Evolutionary conservation across 805 yeast genomes (phyloP), one percentile per base, ranked within the genome.

Genomic region (Starmerella vaccinii): DNA sequence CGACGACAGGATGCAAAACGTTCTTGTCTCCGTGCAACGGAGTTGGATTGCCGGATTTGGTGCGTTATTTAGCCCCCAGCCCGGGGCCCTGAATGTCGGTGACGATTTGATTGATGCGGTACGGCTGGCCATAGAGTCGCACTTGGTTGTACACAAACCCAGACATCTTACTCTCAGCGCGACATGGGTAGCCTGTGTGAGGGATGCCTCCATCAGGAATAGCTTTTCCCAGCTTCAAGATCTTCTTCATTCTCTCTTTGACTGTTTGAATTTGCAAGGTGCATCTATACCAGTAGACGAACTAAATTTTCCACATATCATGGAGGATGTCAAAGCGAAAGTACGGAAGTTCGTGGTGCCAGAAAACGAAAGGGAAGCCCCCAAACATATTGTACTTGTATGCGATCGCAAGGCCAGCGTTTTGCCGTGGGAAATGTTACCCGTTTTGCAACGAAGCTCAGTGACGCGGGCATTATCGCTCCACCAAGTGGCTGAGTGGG

Each of bases 391-490:
- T 0, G 79, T 90, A 1, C 67, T 92, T 44, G 69, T 92, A 3
- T 76, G 86, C 3, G 81, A 89, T 23, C 73, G 80, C 46, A 66
- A 68, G 7, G 81, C 94, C 56, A 76, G 76, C n/a, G 62, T 65
- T 18, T 70, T 92, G 29, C 98, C 98, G 0, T 92, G 97, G 97
- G 99, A 92, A 61, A 80, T 87, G 1, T 61, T 89, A 29, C 74
- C 79, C 0, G 23, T 30, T 9, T 26, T 58, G 8, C 18, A n/a
- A 5, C 27, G 38, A 8, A 27, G 23, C 5, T 32, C 51, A 0
- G 53, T 50, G 1, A 54, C 61, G 16, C 51, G 63, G 9, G 59
- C 61, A 4, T 40, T 56, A 0, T 82, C 95, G 0, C 50, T 80
- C 13, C 60, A 24, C 23, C 54, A 52, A 22, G 45, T 57, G 13